phyloP scores from a whole-genome alignment of 805 yeast genomes.

The Ogataea zsoltii region DNA sequence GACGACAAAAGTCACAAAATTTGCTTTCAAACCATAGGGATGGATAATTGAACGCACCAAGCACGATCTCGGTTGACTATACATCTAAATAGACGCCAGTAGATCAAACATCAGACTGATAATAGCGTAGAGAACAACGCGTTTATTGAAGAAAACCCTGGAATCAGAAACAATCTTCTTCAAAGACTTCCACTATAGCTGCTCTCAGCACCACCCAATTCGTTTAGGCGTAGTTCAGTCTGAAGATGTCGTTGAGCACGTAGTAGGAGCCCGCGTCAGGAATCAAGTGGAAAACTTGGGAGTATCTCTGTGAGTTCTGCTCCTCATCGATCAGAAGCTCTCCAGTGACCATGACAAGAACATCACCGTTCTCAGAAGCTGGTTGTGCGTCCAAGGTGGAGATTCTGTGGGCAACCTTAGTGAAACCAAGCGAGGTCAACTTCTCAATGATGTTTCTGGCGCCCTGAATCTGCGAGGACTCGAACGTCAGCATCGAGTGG shows the following conservation, averaged over 20 bases:
- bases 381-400: constrained; percentile 98
- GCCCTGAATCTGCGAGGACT: constrained; percentile 92
- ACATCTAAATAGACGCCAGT: not conserved
- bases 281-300: constrained; percentile 95
- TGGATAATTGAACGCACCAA: no score
- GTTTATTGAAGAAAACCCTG: no score
- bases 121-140: no score
- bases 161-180: no score
- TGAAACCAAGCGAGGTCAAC: constrained; percentile 84
- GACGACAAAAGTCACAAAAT: no score
- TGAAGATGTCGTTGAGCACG: constrained; percentile 95
- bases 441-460: constrained; percentile 91
- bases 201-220: not conserved
- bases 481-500: constrained; percentile 96
- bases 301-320: constrained; percentile 91
- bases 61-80: not conserved
- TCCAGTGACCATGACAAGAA: constrained; percentile 96
- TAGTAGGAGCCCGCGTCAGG: constrained; percentile 91
- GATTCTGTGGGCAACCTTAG: constrained; percentile 89
- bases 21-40: no score
- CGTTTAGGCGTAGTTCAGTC: constrained; percentile 75
- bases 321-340: constrained; percentile 92
- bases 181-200: no score
- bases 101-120: not conserved
- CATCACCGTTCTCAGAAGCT: constrained; percentile 88